Conservation (phyloP, 1,139 yeast species). For the Lodderomyces pseudojiufengensis region DNA sequence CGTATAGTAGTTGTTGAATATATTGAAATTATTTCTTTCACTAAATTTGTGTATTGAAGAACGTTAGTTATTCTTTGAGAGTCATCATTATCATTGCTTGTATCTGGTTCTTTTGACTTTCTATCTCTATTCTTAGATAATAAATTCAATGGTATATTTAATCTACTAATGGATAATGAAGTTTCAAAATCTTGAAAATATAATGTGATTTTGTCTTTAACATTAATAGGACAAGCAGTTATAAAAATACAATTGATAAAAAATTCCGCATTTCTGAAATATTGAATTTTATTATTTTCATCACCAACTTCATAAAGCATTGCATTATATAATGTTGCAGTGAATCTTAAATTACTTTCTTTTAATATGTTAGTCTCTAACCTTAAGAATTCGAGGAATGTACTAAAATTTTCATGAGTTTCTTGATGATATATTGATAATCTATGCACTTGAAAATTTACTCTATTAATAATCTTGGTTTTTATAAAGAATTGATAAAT, state of each 20-base stretch:
- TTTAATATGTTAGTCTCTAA: slow-evolving; percentile 22
- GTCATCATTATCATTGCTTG: not conserved
- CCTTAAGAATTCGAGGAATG: slow-evolving; percentile 29
- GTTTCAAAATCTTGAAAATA: slow-evolving; percentile 19
- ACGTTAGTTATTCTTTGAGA: slow-evolving; percentile 5
- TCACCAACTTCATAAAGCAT: slow-evolving; percentile 21
- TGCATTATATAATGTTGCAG: slow-evolving; percentile 30
- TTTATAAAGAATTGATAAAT: slow-evolving; percentile 17
- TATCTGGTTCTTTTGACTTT: slow-evolving; percentile 2
- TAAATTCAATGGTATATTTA: slow-evolving; percentile 25
- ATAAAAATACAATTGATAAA: slow-evolving; percentile 24
- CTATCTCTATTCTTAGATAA: slow-evolving; percentile 7
- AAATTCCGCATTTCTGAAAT: slow-evolving; percentile 33
- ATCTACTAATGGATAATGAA: slow-evolving; percentile 22
- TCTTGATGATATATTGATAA: slow-evolving; percentile 20
- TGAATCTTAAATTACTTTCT: slow-evolving; percentile 21
- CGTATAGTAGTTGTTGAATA: slow-evolving; percentile 19
- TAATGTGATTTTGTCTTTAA: slow-evolving; percentile 13
- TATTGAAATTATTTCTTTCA: slow-evolving; percentile 10
- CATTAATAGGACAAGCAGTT: slow-evolving; percentile 19
- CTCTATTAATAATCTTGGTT: slow-evolving; percentile 26
- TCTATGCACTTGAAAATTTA: slow-evolving; percentile 29
- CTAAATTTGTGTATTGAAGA: slow-evolving; percentile 7
- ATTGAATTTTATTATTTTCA: slow-evolving; percentile 13
- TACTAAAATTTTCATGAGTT: slow-evolving; percentile 15